Conservation (phyloP, 1,284 basidiomycete genomes). For the Ceratobasidium sp. region DNA sequence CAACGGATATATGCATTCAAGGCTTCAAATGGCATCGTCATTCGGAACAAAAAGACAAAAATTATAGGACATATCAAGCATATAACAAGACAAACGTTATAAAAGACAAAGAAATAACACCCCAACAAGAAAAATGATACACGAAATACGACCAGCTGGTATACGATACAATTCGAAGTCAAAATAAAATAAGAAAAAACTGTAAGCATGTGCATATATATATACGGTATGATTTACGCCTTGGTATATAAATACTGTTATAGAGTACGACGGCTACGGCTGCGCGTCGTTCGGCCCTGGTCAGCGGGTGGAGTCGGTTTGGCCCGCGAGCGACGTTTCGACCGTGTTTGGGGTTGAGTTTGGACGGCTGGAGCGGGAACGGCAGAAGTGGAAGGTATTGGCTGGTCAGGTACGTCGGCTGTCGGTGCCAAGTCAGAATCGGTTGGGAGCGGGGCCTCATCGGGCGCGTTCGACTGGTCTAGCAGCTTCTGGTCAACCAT, state of each 20-base stretch:
- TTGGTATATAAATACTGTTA: neutral
- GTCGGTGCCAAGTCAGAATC: neutral
- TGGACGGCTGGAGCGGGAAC: constrained; percentile 1
- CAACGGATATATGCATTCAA: too few species aligned
- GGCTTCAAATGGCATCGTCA: too few species aligned
- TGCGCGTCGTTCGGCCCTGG: constrained; percentile 4
- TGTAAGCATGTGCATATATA: neutral
- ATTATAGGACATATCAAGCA: neutral
- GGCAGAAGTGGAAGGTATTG: neutral
- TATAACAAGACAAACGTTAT: neutral
- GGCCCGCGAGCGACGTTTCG: neutral
- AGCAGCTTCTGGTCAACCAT: neutral
- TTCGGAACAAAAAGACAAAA: too few species aligned
- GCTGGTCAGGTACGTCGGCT: neutral
- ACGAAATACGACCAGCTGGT: neutral
- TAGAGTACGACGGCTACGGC: neutral
- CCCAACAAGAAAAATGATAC: constrained; percentile 10
- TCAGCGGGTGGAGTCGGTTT: neutral
- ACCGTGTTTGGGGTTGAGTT: neutral
- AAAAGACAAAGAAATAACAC: neutral
- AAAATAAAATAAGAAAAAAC: neutral
- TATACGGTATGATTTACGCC: constrained; percentile 13
- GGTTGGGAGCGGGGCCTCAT: neutral
- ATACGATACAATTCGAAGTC: neutral
- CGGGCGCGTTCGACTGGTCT: neutral